Evolutionary conservation across 495 filamentous ascomycete genomes (phyloP).

Genomic region (Aspergillus indologenus): DNA sequence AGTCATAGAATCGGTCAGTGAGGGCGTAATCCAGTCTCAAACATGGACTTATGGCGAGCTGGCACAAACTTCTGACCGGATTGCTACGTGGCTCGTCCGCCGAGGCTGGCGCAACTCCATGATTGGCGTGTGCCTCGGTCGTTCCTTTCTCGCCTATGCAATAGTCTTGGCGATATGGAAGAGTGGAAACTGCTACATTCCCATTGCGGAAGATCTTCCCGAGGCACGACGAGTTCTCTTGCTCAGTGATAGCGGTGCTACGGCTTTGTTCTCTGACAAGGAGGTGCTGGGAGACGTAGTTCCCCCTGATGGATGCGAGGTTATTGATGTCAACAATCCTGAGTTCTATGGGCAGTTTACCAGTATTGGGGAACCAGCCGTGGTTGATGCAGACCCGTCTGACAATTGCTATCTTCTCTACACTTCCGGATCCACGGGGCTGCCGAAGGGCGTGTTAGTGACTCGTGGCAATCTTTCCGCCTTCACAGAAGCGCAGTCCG

Average conservation of each 20-base stretch:
- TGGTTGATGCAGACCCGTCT: not conserved
- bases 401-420: constrained; percentile 39
- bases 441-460: constrained; percentile 45
- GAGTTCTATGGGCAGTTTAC: not conserved
- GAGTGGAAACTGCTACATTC: constrained; percentile 66
- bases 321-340: not conserved
- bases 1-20: no score
- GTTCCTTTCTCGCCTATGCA: constrained; percentile 18
- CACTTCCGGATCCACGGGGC: constrained; percentile 47
- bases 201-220: constrained; percentile 35
- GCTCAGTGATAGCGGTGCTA: constrained; percentile 20
- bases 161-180: constrained; percentile 25
- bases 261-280: constrained; percentile 18
- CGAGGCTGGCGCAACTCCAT: no score
- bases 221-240: constrained; percentile 23
- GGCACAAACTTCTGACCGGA: constrained; percentile 5
- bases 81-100: constrained; percentile 6
- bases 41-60: constrained; percentile 15
- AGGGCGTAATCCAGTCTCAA: not conserved
- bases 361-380: no score
- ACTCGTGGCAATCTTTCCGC: constrained; percentile 22
- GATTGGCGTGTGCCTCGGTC: no score
- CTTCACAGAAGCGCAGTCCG: constrained; percentile 2
- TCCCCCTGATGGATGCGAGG: not conserved
- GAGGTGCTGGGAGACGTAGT: not conserved